Base-by-base conservation (phyloP, 2,329 filamentous ascomycete species). In the Cladophialophora psammophila region DNA sequence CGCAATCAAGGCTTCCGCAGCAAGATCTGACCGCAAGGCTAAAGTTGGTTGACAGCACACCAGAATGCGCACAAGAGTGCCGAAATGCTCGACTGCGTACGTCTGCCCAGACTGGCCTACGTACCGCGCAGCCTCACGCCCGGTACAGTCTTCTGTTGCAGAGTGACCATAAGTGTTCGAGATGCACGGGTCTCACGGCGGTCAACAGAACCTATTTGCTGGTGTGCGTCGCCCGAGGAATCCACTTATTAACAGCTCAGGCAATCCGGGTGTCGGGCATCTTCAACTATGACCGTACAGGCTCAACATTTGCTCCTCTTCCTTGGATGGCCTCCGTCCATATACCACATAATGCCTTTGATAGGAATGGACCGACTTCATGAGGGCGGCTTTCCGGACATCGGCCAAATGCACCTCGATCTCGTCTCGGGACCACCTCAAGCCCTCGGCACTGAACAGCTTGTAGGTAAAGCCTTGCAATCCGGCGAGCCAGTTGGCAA, bases 331-430 rank as follows among this genome's bases (percentile, higher is more conserved):
- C 66, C 74, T 69, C 38, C 74, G 68, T 40, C 69, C 75, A 66
- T 75, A 78, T 18, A 82, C 78, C 31, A 78, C 76, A 69, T 78
- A 76, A 63, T 77, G 78, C 32, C 80, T 74, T 60, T 76, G 72
- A 71, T 83, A 83, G 12, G 76, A 72, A 73, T 83, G 81, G 8
- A 81, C 75, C 52, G 73, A 75, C 34, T 75, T 75, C 64, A 80
- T 76, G 56, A 77, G 74, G n/a, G 82, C 76, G 60, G 78, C 77
- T 62, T 77, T 78, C 56, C 80, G 75, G 50, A 81, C 80, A 60
- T 80, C 77, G 18, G 80, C 80, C 34, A 82, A 73, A 60, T 81
- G 81, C 45, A 82, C 80, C 68, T 83, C 81, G 18, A 83, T 81
- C 72, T 82, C 80, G 3, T 78, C 73, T 58, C 80, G 79, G 12